Evolutionary conservation across 169 alveolate species (phyloP).

Genomic region (Plasmodium inui): DNA sequence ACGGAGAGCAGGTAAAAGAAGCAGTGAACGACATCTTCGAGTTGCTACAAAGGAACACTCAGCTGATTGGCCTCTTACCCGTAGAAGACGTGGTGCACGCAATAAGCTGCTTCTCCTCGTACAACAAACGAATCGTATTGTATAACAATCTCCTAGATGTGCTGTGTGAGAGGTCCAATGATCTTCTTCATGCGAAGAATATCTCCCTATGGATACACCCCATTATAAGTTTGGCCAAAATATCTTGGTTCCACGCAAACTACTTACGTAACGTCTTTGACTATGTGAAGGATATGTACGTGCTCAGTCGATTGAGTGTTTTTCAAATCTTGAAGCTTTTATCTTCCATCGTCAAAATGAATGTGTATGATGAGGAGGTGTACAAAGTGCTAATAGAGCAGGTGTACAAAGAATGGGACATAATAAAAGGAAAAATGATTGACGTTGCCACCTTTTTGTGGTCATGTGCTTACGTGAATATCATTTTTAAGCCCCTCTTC

Average conservation of each 20-base stretch:
- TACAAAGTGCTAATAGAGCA: slow-evolving; percentile 48
- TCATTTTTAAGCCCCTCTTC: slow-evolving; percentile 50
- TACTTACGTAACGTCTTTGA: slow-evolving; percentile 9
- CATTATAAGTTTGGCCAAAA: slow-evolving; percentile 22
- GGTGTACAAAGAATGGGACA: slow-evolving; percentile 46
- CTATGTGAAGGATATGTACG: slow-evolving; percentile 23
- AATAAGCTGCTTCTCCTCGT: slow-evolving; percentile 33
- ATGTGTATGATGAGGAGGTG: slow-evolving; percentile 42
- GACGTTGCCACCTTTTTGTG: slow-evolving; percentile 61
- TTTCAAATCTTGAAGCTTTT: slow-evolving; percentile 33
- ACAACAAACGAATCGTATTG: slow-evolving; percentile 41
- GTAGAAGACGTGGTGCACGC: slow-evolving; percentile 53
- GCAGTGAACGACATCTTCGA: slow-evolving; percentile 35
- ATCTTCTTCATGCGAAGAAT: slow-evolving; percentile 53
- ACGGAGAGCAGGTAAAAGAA: slow-evolving; percentile 26
- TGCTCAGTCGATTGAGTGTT: slow-evolving; percentile 23
- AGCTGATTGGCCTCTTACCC: not conserved
- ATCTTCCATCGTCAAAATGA: slow-evolving; percentile 66
- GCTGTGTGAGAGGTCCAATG: slow-evolving; percentile 19
- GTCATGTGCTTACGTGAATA: slow-evolving; percentile 62
- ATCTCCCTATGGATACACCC: slow-evolving; percentile 59
- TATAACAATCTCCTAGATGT: slow-evolving; percentile 55
- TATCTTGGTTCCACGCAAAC: slow-evolving; percentile 58
- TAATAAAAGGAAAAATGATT: slow-evolving; percentile 19
- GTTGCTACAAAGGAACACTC: slow-evolving; percentile 1